These are phyloP conservation scores for Marasmius sp. DNA, from an alignment of 1,284 basidiomycete species.

Conservation along the genomic window DNA sequence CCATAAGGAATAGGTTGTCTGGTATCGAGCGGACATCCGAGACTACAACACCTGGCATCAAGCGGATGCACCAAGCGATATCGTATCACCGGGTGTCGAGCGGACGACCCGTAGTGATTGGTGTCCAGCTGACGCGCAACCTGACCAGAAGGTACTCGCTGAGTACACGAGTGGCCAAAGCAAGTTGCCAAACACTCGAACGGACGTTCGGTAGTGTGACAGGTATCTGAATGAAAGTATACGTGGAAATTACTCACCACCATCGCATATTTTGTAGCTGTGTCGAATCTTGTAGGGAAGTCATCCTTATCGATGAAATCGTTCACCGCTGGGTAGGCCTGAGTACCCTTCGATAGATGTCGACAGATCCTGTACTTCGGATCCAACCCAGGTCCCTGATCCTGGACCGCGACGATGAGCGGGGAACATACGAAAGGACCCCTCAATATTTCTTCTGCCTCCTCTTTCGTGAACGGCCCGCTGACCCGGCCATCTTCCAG, in stretches of 20 bases:
- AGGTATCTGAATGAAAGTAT: neutral
- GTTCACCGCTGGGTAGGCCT: slow-evolving; percentile 15
- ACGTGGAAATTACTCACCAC: slow-evolving; percentile 13
- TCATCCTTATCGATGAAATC: slow-evolving; percentile 15
- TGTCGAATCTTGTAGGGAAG: slow-evolving; percentile 24
- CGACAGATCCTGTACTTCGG: slow-evolving; percentile 16
- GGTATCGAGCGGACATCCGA: no score
- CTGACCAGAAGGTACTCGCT: no score
- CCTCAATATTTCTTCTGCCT: slow-evolving; percentile 25
- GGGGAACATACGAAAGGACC: slow-evolving; percentile 22
- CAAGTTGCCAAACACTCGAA: no score
- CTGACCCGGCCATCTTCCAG: slow-evolving; percentile 24
- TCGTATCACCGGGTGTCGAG: no score
- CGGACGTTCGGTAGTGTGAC: no score
- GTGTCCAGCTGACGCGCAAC: no score
- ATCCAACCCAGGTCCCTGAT: slow-evolving; percentile 14
- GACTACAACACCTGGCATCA: no score
- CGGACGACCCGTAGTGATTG: no score
- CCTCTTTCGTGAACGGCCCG: slow-evolving; percentile 29
- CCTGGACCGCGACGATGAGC: slow-evolving; percentile 20
- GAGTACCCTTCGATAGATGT: slow-evolving; percentile 18
- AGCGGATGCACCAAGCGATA: no score
- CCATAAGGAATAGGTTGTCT: no score
- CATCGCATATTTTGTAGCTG: slow-evolving; percentile 15
- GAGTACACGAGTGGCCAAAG: no score